Evolutionary conservation across 371 early-diverging fungal genomes (phyloP), one percentile per base, ranked within the genome.

Genomic region (Parasitella parasitica): DNA sequence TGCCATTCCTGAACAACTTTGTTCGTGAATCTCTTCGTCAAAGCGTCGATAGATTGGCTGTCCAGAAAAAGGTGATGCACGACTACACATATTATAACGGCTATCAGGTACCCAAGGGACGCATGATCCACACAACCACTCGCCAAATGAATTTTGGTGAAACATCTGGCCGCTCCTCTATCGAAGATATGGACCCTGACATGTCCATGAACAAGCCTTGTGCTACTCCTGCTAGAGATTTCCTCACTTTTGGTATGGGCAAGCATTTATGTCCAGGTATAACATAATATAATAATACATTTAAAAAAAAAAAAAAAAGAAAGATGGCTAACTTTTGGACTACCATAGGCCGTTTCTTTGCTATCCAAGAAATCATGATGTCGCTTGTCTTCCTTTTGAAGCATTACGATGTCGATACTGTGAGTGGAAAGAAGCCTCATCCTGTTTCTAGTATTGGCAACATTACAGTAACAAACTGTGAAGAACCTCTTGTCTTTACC

Each of bases 301-400:
- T 26, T 26, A 24, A n/a, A 49, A 8, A 20, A 6, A 26, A 49
- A 13, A 13, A 2, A 38, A 32, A 48, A 54, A n/a, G n/a, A n/a
- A n/a, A n/a, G n/a, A n/a, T n/a, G n/a, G n/a, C 41, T 46, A 26
- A 37, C 37, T 18, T 64, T 57, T 54, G 12, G n/a, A 37, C 6
- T 13, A 20, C 20, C 3, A 59, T 73, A 32, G 83, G 83, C 35
- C 75, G 83, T 22, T 82, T 77, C 71, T 76, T 84, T 59, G 84
- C 84, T 32, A 63, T 76, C 5, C 76, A 76, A 22, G 83, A 84
- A 57, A 72, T 84, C 41, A 75, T 78, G 56, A 58, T 78, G 38
- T 41, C 72, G 1, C 16, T 75, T 3, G 35, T 75, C 11, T 58
- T 66, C 6, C 30, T 75, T 11, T 20, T 78, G 6, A 59, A 64